Percentiles rank a stretch among this genome's conserved stretches.
phyloP scores from a whole-genome alignment of 331 rosid species.

The Quercus tomentella region DNA sequence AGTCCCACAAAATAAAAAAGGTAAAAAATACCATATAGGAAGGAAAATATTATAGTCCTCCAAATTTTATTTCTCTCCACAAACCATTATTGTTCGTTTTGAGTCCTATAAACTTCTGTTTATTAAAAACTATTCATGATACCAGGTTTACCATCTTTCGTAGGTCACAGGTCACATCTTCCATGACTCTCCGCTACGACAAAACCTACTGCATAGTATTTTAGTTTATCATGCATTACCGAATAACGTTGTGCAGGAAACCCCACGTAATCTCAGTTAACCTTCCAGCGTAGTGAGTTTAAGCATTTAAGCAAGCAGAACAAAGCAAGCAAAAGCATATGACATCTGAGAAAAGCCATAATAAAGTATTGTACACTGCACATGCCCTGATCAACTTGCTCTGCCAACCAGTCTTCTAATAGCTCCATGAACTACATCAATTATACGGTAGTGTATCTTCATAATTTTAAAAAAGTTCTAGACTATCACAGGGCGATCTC shows the following conservation, averaged over 20 bases:
- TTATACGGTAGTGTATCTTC: not conserved
- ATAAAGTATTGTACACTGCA: not conserved
- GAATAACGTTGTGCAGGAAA: not conserved
- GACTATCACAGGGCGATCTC: not conserved
- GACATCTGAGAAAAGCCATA: not conserved
- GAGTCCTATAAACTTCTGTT: too few relatives aligned
- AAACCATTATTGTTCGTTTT: too few relatives aligned
- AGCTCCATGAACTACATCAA: not conserved
- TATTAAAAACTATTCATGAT: too few relatives aligned
- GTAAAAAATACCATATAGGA: too few relatives aligned
- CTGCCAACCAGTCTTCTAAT: not conserved
- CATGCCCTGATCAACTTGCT: not conserved
- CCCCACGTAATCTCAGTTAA: not conserved
- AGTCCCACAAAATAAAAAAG: too few relatives aligned
- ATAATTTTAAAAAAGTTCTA: not conserved
- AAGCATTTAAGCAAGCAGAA: not conserved
- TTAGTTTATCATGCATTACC: not conserved
- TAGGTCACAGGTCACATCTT: too few relatives aligned
- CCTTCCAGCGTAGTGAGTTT: not conserved
- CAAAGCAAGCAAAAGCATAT: not conserved
- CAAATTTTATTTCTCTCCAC: too few relatives aligned
- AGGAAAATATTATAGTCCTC: too few relatives aligned
- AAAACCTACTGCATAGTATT: not conserved
- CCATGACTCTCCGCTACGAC: too few relatives aligned
- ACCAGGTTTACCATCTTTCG: too few relatives aligned